A percentile compares a stretch with the other conserved stretches of the same genome.
These are phyloP conservation scores for Hordeum marinum DNA, from an alignment of 176 grass and related monocot genomes.

Conservation along the genomic window DNA sequence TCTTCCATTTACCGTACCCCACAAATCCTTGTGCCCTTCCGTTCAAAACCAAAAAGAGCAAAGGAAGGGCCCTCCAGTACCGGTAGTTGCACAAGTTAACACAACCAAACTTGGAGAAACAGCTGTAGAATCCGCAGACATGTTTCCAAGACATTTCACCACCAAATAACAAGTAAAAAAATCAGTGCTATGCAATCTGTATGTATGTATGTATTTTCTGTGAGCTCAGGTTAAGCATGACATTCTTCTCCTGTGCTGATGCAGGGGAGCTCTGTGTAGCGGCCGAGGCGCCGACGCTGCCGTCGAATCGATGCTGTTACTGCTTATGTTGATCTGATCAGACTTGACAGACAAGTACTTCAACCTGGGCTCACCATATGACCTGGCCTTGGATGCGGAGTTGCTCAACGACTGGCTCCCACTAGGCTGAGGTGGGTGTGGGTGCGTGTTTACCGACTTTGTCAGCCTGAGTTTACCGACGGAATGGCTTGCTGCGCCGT, in stretches of 20 bases:
- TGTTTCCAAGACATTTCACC: slow-evolving; percentile 1
- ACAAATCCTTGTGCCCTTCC: slow-evolving; percentile 19
- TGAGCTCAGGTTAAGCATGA: slow-evolving; percentile 50
- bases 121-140: background rate
- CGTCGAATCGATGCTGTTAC: slow-evolving; percentile 55
- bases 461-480: slow-evolving; percentile 37
- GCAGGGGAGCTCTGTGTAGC: slow-evolving; percentile 37
- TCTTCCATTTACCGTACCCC: background rate
- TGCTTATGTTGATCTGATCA: slow-evolving; percentile 42
- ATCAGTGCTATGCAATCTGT: slow-evolving; percentile 19
- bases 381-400: slow-evolving; percentile 39
- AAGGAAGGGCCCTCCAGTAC: slow-evolving; percentile 26
- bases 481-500: slow-evolving; percentile 33
- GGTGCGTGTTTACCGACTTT: slow-evolving; percentile 22
- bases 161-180: slow-evolving; percentile 21
- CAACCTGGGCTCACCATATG: slow-evolving; percentile 12
- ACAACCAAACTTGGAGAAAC: slow-evolving; percentile 6
- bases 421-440: slow-evolving; percentile 39
- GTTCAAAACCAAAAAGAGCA: slow-evolving; percentile 52
- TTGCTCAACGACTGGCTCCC: slow-evolving; percentile 53
- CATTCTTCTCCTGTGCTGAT: slow-evolving; percentile 78
- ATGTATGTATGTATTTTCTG: background rate
- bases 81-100: slow-evolving; percentile 26
- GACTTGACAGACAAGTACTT: slow-evolving; percentile 22
- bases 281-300: slow-evolving; percentile 30